Evolutionary conservation across 2,329 filamentous ascomycete species (phyloP).

Genomic region (Bipolaris bicolor): DNA sequence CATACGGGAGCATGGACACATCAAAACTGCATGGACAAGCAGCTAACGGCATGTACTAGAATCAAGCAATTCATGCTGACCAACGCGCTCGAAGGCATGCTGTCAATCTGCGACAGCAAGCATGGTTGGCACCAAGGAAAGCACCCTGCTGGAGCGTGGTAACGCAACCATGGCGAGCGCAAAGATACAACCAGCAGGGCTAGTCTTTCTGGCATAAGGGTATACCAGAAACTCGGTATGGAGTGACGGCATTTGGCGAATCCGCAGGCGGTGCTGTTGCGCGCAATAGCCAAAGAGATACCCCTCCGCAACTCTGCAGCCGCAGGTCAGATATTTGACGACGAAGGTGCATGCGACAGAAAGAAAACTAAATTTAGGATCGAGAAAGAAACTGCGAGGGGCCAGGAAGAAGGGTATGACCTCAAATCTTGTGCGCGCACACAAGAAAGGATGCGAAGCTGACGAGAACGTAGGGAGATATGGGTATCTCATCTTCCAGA

Average conservation of each 20-base stretch:
- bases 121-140: not conserved
- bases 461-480: not conserved
- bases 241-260: not conserved
- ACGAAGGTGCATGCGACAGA: too few species aligned
- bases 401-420: not conserved
- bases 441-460: not conserved
- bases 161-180: not conserved
- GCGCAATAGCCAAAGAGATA: too few species aligned
- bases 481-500: not conserved
- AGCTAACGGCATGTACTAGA: not conserved
- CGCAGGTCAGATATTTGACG: too few species aligned
- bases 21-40: not conserved
- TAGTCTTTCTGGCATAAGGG: not conserved
- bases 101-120: not conserved
- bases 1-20: not conserved
- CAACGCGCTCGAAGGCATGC: not conserved
- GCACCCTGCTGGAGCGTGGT: not conserved
- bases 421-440: too few species aligned
- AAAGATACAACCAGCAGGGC: not conserved
- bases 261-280: not conserved
- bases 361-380: not conserved
- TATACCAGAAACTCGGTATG: not conserved
- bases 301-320: too few species aligned
- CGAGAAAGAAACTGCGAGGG: not conserved
- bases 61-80: not conserved